Evolutionary conservation across 1,284 basidiomycete species (phyloP).

Genomic region (Melampsora larici-populina): DNA sequence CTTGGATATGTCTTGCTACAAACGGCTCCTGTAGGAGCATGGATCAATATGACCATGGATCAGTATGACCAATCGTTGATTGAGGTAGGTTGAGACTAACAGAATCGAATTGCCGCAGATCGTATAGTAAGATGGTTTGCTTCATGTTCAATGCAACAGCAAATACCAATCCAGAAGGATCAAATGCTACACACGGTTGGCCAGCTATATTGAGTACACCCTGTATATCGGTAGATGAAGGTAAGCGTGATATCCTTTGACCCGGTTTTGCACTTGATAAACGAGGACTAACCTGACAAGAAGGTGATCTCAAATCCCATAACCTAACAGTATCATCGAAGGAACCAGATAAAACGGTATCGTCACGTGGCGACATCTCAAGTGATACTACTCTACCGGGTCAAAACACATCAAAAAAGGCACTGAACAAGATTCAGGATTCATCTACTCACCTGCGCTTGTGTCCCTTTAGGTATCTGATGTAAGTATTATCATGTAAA

Average conservation of each 20-base stretch:
- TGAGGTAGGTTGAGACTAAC: constrained; percentile 49
- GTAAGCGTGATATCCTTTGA: constrained; percentile 13
- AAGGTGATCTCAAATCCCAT: constrained; percentile 83
- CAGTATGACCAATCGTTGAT: neutral
- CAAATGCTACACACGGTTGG: constrained; percentile 82
- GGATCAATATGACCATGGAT: neutral
- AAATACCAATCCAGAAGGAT: constrained; percentile 82
- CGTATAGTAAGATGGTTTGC: constrained; percentile 80
- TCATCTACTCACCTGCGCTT: constrained; percentile 61
- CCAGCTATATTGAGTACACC: constrained; percentile 60
- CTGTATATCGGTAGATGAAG: constrained; percentile 58
- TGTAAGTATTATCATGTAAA: constrained; percentile 89
- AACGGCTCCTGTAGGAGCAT: constrained; percentile 66
- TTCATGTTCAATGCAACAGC: constrained; percentile 83
- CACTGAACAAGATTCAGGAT: neutral
- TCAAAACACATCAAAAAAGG: neutral
- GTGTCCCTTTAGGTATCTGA: constrained; percentile 94
- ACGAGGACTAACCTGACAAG: constrained; percentile 61
- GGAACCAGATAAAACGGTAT: constrained; percentile 91
- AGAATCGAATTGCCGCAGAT: constrained; percentile 81
- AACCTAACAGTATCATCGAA: constrained; percentile 91
- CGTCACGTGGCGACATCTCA: constrained; percentile 86
- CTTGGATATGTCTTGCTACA: constrained; percentile 72
- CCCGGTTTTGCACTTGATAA: neutral
- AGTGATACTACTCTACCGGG: constrained; percentile 71